These are phyloP conservation scores for Pseudocercospora musae DNA, from an alignment of 2,329 filamentous ascomycete species.

Conservation along the genomic window DNA sequence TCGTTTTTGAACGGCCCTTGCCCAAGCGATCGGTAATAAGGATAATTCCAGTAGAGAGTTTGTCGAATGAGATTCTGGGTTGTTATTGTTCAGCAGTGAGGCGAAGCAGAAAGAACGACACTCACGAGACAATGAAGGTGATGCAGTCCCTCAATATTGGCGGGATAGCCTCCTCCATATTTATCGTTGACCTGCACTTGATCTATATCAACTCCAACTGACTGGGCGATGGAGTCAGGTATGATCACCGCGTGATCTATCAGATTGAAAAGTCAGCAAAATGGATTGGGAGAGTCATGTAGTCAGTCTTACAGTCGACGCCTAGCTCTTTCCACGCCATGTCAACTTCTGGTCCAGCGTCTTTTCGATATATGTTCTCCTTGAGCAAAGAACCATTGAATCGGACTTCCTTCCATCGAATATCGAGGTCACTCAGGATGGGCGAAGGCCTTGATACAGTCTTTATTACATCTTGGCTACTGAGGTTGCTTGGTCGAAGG, in stretches of 20 bases:
- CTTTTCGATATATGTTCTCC: slow-evolving; percentile 52
- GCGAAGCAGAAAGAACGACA: background rate
- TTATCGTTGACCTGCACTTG: slow-evolving; percentile 55
- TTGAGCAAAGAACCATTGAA: slow-evolving; percentile 60
- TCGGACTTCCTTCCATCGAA: slow-evolving; percentile 14
- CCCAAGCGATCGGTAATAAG: slow-evolving; percentile 53
- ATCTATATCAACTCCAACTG: slow-evolving; percentile 27
- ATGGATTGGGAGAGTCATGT: background rate
- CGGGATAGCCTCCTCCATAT: slow-evolving; percentile 58
- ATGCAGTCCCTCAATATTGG: slow-evolving; percentile 57
- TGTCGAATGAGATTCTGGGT: slow-evolving; percentile 56
- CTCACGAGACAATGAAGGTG: slow-evolving; percentile 51
- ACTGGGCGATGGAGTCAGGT: background rate
- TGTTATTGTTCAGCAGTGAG: background rate
- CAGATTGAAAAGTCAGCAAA: slow-evolving; percentile 29
- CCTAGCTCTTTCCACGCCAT: slow-evolving; percentile 55
- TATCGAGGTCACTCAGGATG: slow-evolving; percentile 7
- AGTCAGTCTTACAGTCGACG: slow-evolving; percentile 48
- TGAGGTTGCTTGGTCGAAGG: background rate
- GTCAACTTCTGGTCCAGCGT: slow-evolving; percentile 47
- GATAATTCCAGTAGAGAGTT: slow-evolving; percentile 57
- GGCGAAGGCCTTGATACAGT: slow-evolving; percentile 7
- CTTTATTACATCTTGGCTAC: background rate
- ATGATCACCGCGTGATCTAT: slow-evolving; percentile 51
- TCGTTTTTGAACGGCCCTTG: slow-evolving; percentile 47